A percentile compares a stretch with the other conserved stretches of the same genome.
These are phyloP conservation scores for Aspergillus hiratsukae DNA, from an alignment of 2,329 filamentous ascomycete species.

Conservation along the genomic window DNA sequence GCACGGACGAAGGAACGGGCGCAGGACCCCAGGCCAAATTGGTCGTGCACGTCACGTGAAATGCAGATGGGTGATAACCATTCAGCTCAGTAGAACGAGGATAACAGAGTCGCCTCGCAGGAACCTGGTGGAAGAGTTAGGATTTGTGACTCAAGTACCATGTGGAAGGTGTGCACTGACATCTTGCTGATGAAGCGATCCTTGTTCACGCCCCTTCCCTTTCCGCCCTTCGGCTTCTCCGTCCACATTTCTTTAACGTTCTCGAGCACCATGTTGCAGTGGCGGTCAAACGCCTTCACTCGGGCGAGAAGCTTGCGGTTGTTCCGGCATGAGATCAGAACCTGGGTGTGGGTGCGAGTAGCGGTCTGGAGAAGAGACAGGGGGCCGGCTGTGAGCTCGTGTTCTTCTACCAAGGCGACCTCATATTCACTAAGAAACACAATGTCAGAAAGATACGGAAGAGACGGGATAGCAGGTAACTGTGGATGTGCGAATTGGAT, in stretches of 20 bases:
- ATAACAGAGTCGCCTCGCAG: slow-evolving; percentile 84
- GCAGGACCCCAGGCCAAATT: neutral
- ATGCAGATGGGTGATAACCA: slow-evolving; percentile 5
- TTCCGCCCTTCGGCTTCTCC: slow-evolving; percentile 79
- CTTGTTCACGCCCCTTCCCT: slow-evolving; percentile 96
- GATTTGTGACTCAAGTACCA: neutral
- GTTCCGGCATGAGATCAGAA: slow-evolving; percentile 95
- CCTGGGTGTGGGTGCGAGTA: slow-evolving; percentile 88
- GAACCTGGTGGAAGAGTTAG: slow-evolving; percentile 54
- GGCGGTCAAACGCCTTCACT: slow-evolving; percentile 96
- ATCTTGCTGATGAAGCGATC: slow-evolving; percentile 98
- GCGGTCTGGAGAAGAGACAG: slow-evolving; percentile 95
- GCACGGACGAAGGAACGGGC: slow-evolving; percentile 1
- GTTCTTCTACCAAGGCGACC: slow-evolving; percentile 73
- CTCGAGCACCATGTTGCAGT: slow-evolving; percentile 98
- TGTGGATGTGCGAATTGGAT: slow-evolving; percentile 9
- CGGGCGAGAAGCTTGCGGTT: slow-evolving; percentile 95
- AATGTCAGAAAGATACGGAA: slow-evolving; percentile 18
- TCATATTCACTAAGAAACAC: slow-evolving; percentile 66
- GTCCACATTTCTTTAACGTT: slow-evolving; percentile 99
- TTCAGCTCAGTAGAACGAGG: slow-evolving; percentile 74
- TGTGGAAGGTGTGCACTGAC: slow-evolving; percentile 47
- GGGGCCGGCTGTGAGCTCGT: slow-evolving; percentile 74
- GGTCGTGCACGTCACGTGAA: slow-evolving; percentile 1
- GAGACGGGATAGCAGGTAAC: slow-evolving; percentile 11